phyloP scores from a whole-genome alignment of 2,329 filamentous ascomycete genomes.

The Lasiodiplodia sp. region DNA sequence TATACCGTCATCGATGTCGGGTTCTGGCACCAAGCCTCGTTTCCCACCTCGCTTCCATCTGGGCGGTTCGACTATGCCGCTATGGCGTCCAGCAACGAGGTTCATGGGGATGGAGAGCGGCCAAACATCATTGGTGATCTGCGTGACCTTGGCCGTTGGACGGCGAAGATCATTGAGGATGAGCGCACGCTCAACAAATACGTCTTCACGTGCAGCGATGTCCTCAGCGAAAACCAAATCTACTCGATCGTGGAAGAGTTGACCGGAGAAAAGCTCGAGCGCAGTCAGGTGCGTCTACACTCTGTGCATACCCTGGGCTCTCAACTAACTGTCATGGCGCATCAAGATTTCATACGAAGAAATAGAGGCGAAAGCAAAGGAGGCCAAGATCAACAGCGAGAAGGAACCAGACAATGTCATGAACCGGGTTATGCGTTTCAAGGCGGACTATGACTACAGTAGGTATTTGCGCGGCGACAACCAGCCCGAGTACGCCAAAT shows the following conservation, averaged over 20 bases:
- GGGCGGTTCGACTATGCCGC: slow-evolving; percentile 49
- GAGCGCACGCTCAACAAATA: slow-evolving; percentile 61
- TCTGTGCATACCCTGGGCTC: not conserved
- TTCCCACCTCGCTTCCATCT: slow-evolving; percentile 52
- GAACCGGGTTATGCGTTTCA: not conserved
- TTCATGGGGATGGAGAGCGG: slow-evolving; percentile 46
- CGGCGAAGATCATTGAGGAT: slow-evolving; percentile 60
- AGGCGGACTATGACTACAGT: not conserved
- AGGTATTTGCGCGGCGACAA: slow-evolving; percentile 61
- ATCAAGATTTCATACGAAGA: not conserved
- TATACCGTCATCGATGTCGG: slow-evolving; percentile 66
- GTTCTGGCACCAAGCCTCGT: slow-evolving; percentile 63
- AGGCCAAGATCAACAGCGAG: not conserved
- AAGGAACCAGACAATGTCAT: not conserved
- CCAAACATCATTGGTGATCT: slow-evolving; percentile 56
- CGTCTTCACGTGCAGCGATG: slow-evolving; percentile 59
- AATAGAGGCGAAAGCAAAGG: not conserved
- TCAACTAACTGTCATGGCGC: not conserved
- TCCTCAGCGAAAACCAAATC: slow-evolving; percentile 57
- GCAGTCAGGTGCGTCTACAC: not conserved
- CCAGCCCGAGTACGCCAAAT: slow-evolving; percentile 59
- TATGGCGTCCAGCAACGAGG: not conserved
- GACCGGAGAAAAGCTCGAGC: slow-evolving; percentile 52
- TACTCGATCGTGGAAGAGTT: slow-evolving; percentile 55
- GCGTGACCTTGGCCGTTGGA: slow-evolving; percentile 61